Percentiles rank a stretch among this genome's conserved stretches.
These are phyloP conservation scores for Pythium monospermum DNA, from an alignment of 352 stramenopile species.

Conservation along the genomic window DNA sequence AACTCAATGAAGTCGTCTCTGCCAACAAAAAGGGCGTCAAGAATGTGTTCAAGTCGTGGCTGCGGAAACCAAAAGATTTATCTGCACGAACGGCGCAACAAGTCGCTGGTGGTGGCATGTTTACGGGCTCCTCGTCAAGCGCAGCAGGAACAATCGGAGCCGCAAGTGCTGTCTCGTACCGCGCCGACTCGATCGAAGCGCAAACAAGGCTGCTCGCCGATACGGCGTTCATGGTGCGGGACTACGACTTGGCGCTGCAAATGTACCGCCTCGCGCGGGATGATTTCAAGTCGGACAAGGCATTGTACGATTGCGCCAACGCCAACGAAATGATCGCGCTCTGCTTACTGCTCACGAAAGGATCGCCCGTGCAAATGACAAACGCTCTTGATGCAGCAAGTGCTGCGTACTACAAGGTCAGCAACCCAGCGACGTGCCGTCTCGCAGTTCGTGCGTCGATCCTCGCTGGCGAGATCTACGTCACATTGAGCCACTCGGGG, in stretches of 20 bases:
- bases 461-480: conserved; percentile 79
- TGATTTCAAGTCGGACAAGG: conserved; percentile 90
- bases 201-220: conserved; percentile 87
- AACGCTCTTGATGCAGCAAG: conserved; percentile 72
- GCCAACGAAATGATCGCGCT: conserved; percentile 88
- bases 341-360: conserved; percentile 71
- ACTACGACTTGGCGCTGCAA: conserved; percentile 86
- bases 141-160: no score
- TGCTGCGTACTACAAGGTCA: conserved; percentile 58
- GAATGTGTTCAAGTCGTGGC: conserved; percentile 90
- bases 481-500: conserved; percentile 60
- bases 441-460: conserved; percentile 62
- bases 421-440: conserved; percentile 36
- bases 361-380: conserved; percentile 78
- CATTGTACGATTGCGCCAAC: conserved; percentile 71
- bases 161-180: conserved; percentile 42
- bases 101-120: no score
- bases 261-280: conserved; percentile 90
- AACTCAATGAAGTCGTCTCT: conserved; percentile 86
- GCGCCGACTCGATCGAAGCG: conserved; percentile 82
- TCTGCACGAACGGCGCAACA: conserved; percentile 19
- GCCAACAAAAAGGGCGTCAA: conserved; percentile 90
- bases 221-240: conserved; percentile 85
- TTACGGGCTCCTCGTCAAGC: conserved; percentile 5
- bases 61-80: conserved; percentile 85